Evolutionary conservation across 257 asterid genomes (phyloP).

Genomic region (Fraxinus quadrangulata): DNA sequence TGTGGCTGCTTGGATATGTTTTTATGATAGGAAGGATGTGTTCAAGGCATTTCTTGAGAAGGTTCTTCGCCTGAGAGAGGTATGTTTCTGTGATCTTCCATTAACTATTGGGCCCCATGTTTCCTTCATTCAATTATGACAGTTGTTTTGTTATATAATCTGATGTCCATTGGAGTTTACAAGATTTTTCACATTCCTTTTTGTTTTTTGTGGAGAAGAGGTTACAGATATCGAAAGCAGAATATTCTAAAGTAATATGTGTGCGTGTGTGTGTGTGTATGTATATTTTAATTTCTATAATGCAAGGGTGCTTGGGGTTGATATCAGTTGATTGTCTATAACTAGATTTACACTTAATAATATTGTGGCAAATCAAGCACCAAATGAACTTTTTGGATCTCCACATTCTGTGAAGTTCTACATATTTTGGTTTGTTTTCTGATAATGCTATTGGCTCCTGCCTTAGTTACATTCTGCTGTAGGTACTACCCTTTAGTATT

Average conservation of each 20-base stretch:
- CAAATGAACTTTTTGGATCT: neutral
- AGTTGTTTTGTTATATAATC: neutral
- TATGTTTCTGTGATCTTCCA: constrained; percentile 29
- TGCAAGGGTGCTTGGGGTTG: constrained; percentile 2
- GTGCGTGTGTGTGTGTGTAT: too few species aligned
- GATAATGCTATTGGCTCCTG: neutral
- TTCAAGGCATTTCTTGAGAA: constrained; percentile 88
- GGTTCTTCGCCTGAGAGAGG: constrained; percentile 90
- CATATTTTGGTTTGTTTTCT: neutral
- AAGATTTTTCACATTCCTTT: neutral
- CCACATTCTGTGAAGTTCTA: constrained; percentile 2
- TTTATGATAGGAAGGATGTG: constrained; percentile 69
- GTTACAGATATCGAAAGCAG: neutral
- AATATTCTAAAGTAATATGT: neutral
- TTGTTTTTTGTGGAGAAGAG: neutral
- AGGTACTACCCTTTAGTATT: neutral
- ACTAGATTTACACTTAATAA: constrained; percentile 8
- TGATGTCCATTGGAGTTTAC: constrained; percentile 15
- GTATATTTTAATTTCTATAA: too few species aligned
- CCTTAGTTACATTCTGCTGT: neutral
- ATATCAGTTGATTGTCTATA: constrained; percentile 5
- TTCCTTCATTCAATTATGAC: constrained; percentile 14
- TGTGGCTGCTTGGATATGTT: constrained; percentile 97
- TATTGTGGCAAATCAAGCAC: neutral
- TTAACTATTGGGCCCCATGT: constrained; percentile 3